These are phyloP conservation scores for Ceratocystis huliohia DNA, from an alignment of 2,329 filamentous ascomycete species.

Conservation along the genomic window DNA sequence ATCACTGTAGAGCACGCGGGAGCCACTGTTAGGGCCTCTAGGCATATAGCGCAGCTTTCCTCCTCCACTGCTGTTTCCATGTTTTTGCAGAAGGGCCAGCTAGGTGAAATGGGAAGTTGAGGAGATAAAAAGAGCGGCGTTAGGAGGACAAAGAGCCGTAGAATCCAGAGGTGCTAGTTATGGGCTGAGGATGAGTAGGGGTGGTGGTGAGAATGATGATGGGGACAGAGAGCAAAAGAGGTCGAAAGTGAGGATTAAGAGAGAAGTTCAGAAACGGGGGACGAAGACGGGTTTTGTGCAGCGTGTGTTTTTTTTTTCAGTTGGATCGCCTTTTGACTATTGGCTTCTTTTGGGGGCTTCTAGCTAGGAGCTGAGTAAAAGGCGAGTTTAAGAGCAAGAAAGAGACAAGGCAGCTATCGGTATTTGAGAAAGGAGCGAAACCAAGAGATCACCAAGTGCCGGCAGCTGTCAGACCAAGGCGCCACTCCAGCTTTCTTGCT, in stretches of 20 bases:
- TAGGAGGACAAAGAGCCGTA: not conserved
- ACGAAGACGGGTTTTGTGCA: not conserved
- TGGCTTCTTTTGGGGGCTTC: not conserved
- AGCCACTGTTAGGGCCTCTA: conserved; percentile 10
- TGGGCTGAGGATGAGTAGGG: not conserved
- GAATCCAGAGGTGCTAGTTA: not conserved
- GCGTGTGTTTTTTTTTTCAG: conserved; percentile 5
- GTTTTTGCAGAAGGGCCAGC: conserved; percentile 2
- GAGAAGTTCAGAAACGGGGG: conserved; percentile 4
- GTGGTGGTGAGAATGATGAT: not conserved
- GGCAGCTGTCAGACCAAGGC: not conserved
- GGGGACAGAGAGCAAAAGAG: not conserved
- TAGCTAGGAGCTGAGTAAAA: not conserved
- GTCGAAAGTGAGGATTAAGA: conserved; percentile 4
- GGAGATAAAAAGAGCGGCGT: not conserved
- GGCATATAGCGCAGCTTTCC: conserved; percentile 16
- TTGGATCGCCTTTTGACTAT: conserved; percentile 11
- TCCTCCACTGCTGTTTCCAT: conserved; percentile 7
- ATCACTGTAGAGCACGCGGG: conserved; percentile 12
- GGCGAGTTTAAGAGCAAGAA: conserved; percentile 17
- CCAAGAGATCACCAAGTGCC: not conserved
- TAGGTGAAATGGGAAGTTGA: not conserved
- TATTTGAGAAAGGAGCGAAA: conserved; percentile 5
- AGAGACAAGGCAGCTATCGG: conserved; percentile 12
- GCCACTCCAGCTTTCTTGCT: not conserved